Conservation (phyloP, 768 basidiomycete genomes). For the Panaeolus cyanescens region DNA sequence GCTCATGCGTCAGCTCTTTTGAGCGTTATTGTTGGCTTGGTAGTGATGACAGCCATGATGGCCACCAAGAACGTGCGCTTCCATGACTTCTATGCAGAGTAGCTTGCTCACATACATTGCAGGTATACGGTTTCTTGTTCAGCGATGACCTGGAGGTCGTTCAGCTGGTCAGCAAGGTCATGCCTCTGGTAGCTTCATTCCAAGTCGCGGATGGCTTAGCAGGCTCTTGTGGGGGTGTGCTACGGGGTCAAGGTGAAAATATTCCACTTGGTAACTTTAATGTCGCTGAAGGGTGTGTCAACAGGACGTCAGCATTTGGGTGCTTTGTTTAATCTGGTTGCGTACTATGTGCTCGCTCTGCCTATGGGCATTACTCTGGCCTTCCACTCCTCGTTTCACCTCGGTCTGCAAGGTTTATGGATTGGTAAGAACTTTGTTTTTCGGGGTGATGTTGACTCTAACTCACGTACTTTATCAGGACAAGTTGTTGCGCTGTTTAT, state of each 20-base stretch:
- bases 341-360: conserved; percentile 79
- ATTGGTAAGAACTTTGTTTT: conserved; percentile 49
- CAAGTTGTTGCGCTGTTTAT: conserved; percentile 74
- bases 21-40: conserved; percentile 57
- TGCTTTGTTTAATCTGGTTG: conserved; percentile 71
- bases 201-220: conserved; percentile 82
- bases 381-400: conserved; percentile 46
- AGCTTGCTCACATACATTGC: conserved; percentile 1
- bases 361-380: conserved; percentile 77
- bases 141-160: conserved; percentile 66
- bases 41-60: conserved; percentile 64
- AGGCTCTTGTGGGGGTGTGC: conserved; percentile 66
- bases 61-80: conserved; percentile 53
- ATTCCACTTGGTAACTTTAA: neutral
- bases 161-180: conserved; percentile 58
- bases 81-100: neutral
- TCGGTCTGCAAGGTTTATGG: conserved; percentile 77
- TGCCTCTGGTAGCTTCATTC: conserved; percentile 76
- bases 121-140: conserved; percentile 71
- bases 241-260: conserved; percentile 72
- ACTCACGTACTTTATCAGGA: conserved; percentile 35
- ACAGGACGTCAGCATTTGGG: conserved; percentile 72
- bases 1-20: conserved; percentile 66
- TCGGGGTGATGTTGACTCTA: neutral
- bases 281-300: neutral